phyloP scores from a whole-genome alignment of 805 yeast genomes.

The Brettanomyces sp. region DNA sequence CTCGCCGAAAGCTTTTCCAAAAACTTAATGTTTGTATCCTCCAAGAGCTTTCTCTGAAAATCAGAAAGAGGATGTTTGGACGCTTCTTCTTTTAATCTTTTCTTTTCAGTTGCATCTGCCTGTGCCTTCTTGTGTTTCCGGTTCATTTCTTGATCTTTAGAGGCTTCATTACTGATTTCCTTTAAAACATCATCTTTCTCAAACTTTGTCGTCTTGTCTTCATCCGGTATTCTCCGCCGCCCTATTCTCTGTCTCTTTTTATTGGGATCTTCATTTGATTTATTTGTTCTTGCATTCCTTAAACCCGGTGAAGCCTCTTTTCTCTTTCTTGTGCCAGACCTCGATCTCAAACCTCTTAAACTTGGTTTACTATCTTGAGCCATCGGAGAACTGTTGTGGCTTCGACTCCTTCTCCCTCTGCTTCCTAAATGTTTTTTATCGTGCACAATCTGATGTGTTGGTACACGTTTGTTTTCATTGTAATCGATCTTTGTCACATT shows the following conservation, averaged over 20 bases:
- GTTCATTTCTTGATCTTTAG: slow-evolving; percentile 4
- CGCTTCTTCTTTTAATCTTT: background rate
- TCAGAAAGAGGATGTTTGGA: background rate
- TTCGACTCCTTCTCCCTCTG: background rate
- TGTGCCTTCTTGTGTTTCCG: background rate
- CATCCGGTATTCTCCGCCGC: background rate
- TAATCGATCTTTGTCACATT: slow-evolving; percentile 15
- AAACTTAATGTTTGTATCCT: slow-evolving; percentile 4
- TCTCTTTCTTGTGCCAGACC: too few relatives aligned
- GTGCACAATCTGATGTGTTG: slow-evolving; percentile 1
- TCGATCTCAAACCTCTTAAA: too few relatives aligned
- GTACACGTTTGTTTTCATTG: slow-evolving; percentile 15
- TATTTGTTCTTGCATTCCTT: too few relatives aligned
- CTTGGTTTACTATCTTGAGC: too few relatives aligned
- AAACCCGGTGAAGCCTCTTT: too few relatives aligned
- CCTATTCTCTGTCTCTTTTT: background rate
- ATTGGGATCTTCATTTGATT: too few relatives aligned
- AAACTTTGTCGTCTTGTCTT: background rate
- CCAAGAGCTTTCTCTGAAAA: background rate
- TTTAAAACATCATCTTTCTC: background rate
- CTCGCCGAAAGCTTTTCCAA: slow-evolving; percentile 4
- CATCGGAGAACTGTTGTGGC: background rate
- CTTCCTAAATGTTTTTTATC: background rate
- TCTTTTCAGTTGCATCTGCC: slow-evolving; percentile 1
- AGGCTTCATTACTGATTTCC: background rate